phyloP scores from a whole-genome alignment of 495 filamentous ascomycete genomes.

The Aspergillus baeticus region DNA sequence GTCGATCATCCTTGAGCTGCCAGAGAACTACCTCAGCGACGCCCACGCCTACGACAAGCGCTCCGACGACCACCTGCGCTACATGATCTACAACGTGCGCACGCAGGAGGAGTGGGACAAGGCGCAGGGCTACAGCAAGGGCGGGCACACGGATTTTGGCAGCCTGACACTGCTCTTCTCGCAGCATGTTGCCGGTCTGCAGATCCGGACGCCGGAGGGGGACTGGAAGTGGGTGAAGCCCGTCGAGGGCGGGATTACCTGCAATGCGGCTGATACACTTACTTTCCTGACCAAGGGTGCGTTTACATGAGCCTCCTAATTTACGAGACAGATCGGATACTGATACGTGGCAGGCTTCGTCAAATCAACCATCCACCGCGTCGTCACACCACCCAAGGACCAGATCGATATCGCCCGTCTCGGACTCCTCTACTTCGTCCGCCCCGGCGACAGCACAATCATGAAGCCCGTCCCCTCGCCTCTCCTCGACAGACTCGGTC shows the following conservation, averaged over 20 bases:
- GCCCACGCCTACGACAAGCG: conserved; percentile 48
- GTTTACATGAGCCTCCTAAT: neutral
- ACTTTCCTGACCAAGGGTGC: conserved; percentile 38
- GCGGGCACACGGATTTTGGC: conserved; percentile 57
- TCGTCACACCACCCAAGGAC: conserved; percentile 45
- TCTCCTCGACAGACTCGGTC: conserved; percentile 44
- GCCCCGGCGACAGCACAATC: conserved; percentile 38
- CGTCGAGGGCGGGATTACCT: conserved; percentile 43
- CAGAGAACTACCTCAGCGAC: conserved; percentile 49
- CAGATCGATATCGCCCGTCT: conserved; percentile 45
- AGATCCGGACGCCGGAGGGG: conserved; percentile 44
- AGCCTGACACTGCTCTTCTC: conserved; percentile 54
- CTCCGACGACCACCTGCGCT: conserved; percentile 50
- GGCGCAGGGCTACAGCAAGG: conserved; percentile 37
- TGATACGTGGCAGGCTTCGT: conserved; percentile 29
- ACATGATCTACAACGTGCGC: conserved; percentile 55
- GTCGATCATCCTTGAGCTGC: conserved; percentile 52
- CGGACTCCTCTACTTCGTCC: conserved; percentile 46
- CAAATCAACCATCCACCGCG: conserved; percentile 49
- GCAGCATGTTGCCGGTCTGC: conserved; percentile 53
- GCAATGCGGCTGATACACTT: conserved; percentile 48
- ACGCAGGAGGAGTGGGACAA: conserved; percentile 45
- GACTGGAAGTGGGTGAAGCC: conserved; percentile 51
- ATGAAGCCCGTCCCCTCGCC: conserved; percentile 45
- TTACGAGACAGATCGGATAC: neutral